phyloP scores from a whole-genome alignment of 2,329 filamentous ascomycete species.

The Colletotrichum karsti region DNA sequence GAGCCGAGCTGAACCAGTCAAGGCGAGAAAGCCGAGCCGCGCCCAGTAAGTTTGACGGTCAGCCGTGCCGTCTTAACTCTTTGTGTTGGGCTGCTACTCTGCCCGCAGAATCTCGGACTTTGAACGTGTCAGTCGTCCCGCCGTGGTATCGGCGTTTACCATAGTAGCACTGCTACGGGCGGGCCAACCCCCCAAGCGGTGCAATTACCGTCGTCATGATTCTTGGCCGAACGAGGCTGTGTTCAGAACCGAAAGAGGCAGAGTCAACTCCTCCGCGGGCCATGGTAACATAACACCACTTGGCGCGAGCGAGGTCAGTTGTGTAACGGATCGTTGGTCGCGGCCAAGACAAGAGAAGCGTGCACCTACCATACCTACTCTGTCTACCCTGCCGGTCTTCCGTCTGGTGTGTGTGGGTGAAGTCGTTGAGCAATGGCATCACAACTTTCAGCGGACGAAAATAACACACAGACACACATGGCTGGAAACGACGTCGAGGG shows the following conservation, averaged over 20 bases:
- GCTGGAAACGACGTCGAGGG: neutral
- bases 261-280: too few species aligned
- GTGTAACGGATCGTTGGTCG: neutral
- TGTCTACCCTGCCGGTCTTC: neutral
- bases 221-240: neutral
- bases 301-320: neutral
- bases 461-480: neutral
- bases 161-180: neutral
- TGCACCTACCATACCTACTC: neutral
- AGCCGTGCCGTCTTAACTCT: too few species aligned
- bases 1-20: too few species aligned
- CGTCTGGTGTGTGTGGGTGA: neutral
- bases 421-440: neutral
- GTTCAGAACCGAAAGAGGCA: neutral
- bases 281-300: neutral
- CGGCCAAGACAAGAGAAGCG: neutral
- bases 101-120: constrained; percentile 2
- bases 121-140: neutral
- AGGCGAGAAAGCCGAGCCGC: too few species aligned
- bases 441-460: neutral
- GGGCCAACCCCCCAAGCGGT: neutral
- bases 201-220: neutral
- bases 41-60: too few species aligned
- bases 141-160: neutral
- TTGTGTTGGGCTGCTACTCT: too few species aligned